Percentiles rank a stretch among this genome's conserved stretches.
These are phyloP conservation scores for Pyrenochaeta sp. DNA, from an alignment of 2,329 filamentous ascomycete species.

Conservation along the genomic window DNA sequence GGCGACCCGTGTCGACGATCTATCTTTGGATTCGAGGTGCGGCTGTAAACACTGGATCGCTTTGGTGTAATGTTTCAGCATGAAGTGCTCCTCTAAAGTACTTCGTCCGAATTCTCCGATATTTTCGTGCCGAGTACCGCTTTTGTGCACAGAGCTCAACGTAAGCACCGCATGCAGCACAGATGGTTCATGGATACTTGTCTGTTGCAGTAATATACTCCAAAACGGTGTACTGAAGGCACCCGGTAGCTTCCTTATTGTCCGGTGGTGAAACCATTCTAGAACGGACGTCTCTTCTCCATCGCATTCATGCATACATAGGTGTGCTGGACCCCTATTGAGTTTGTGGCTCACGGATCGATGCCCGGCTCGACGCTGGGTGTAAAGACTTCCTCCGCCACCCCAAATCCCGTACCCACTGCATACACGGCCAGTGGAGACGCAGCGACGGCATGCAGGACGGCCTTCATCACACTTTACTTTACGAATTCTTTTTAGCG, in stretches of 20 bases:
- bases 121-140: not conserved
- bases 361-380: not conserved
- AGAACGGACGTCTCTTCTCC: not conserved
- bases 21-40: not conserved
- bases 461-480: conserved; percentile 50
- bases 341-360: not conserved
- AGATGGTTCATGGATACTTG: not conserved
- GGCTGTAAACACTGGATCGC: not conserved
- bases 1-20: not conserved
- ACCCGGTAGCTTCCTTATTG: not conserved
- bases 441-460: conserved; percentile 49
- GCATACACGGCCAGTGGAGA: conserved; percentile 48
- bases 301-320: not conserved
- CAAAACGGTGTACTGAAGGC: not conserved
- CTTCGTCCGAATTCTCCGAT: not conserved
- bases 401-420: conserved; percentile 58
- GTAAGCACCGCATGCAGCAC: not conserved
- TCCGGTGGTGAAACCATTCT: not conserved
- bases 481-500: conserved; percentile 27
- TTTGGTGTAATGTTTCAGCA: not conserved
- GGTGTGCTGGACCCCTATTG: not conserved
- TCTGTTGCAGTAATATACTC: not conserved
- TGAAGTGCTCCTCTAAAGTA: not conserved
- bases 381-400: conserved; percentile 37
- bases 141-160: not conserved